phyloP scores from a whole-genome alignment of 495 filamentous ascomycete genomes.

The Cryomyces antarcticus region DNA sequence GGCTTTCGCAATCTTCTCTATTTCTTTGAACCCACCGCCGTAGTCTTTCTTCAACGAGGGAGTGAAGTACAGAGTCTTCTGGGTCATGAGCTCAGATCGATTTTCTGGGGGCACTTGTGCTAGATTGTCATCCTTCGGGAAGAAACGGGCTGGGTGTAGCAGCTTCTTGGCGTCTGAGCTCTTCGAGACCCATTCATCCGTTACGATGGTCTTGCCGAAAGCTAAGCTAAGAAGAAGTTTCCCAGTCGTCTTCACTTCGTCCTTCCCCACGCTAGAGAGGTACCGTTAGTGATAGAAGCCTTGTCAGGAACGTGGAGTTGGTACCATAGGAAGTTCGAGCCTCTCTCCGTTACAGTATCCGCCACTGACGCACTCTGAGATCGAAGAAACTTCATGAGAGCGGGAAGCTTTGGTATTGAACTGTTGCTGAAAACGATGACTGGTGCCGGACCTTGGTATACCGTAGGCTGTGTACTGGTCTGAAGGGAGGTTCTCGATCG shows the following conservation, averaged over 20 bases:
- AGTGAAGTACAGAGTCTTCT: conserved; percentile 17
- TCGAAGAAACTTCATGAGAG: conserved; percentile 14
- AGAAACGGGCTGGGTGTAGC: conserved; percentile 5
- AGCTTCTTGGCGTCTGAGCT: conserved; percentile 10
- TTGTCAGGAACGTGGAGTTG: neutral
- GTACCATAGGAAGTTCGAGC: conserved; percentile 18
- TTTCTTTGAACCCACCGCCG: conserved; percentile 12
- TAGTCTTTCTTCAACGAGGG: conserved; percentile 15
- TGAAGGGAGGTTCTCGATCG: no score
- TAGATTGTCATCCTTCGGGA: neutral
- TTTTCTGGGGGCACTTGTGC: conserved; percentile 3
- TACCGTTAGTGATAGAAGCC: neutral
- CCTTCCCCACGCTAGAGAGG: conserved; percentile 11
- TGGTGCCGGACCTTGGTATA: conserved; percentile 8
- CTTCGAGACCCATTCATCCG: conserved; percentile 19
- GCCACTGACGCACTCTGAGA: conserved; percentile 12
- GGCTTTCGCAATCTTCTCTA: conserved; percentile 14
- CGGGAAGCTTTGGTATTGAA: conserved; percentile 3
- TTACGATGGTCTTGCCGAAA: conserved; percentile 19
- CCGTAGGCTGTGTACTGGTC: neutral
- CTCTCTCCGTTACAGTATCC: conserved; percentile 5
- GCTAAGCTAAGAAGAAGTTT: conserved; percentile 19
- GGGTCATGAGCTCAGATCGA: conserved; percentile 9
- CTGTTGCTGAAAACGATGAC: conserved; percentile 16
- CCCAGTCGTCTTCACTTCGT: conserved; percentile 18